Conservation (phyloP, 208 protist species). For the Dictyostelium gargantuum region DNA sequence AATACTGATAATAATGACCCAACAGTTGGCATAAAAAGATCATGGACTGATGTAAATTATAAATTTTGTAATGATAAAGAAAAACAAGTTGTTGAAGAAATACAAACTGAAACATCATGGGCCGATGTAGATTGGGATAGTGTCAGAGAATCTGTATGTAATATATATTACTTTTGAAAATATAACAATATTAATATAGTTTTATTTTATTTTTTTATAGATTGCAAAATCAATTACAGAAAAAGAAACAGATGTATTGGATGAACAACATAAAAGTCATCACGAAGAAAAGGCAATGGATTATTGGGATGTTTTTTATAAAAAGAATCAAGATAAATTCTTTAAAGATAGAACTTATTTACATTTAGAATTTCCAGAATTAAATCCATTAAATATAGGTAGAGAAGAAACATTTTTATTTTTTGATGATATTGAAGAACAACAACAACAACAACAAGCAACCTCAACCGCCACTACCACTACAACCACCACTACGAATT, state of each 20-base stretch:
- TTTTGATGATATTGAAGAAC: not conserved
- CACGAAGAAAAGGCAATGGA: conserved; percentile 42
- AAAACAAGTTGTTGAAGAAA: conserved; percentile 11
- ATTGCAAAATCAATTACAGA: not conserved
- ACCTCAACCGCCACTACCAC: not conserved
- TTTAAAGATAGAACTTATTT: conserved; percentile 73
- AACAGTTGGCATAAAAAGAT: not conserved
- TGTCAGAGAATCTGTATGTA: conserved; percentile 19
- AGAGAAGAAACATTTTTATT: conserved; percentile 41
- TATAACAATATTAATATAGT: not conserved
- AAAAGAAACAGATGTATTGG: not conserved
- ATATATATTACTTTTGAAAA: not conserved
- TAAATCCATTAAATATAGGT: conserved; percentile 30
- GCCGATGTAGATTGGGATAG: conserved; percentile 53
- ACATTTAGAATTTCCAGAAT: conserved; percentile 57
- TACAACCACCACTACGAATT: not conserved
- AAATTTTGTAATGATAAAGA: conserved; percentile 31
- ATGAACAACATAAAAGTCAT: not conserved
- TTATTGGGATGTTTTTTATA: conserved; percentile 69
- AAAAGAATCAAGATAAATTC: conserved; percentile 66
- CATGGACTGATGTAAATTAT: conserved; percentile 59
- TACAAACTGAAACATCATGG: conserved; percentile 50
- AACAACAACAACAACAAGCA: not conserved
- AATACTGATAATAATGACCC: not conserved
- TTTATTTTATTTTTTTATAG: not conserved